Percentiles rank a stretch among this genome's conserved stretches.
Evolutionary conservation across 2,329 filamentous ascomycete genomes (phyloP).

Genomic region (Fusarium succisae): DNA sequence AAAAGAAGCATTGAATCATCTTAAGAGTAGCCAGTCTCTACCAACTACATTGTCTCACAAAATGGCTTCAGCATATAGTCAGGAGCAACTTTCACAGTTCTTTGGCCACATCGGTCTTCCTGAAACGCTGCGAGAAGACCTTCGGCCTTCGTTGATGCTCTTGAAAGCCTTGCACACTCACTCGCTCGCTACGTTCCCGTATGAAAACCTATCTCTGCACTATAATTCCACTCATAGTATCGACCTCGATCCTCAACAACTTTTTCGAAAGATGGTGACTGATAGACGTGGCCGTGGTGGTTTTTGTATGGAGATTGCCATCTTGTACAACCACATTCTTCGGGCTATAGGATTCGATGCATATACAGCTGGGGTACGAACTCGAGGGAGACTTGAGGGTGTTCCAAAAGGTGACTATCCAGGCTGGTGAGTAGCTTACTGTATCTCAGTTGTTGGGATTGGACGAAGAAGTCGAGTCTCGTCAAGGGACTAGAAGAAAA

Average conservation of each 20-base stretch:
- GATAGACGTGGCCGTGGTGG: constrained; percentile 58
- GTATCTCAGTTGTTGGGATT: neutral
- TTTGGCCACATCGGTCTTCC: constrained; percentile 19
- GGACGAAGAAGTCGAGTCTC: neutral
- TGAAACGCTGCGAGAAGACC: neutral
- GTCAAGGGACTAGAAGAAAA: neutral
- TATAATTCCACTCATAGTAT: constrained; percentile 55
- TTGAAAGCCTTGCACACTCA: constrained; percentile 30
- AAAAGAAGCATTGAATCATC: neutral
- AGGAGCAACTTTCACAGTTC: constrained; percentile 28
- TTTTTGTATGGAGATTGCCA: constrained; percentile 69
- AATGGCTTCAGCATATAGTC: constrained; percentile 31
- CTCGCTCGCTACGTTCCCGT: constrained; percentile 54
- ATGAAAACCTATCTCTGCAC: constrained; percentile 66
- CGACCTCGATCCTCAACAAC: constrained; percentile 54
- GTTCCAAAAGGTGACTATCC: constrained; percentile 55
- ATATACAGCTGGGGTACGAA: constrained; percentile 65
- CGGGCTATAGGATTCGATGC: constrained; percentile 60
- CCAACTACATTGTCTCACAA: neutral
- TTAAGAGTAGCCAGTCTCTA: neutral
- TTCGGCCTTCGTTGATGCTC: constrained; percentile 14
- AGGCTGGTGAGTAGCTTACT: constrained; percentile 50
- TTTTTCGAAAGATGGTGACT: constrained; percentile 61
- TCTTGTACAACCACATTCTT: constrained; percentile 64
- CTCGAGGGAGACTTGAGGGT: constrained; percentile 51